Percentiles rank a stretch among this genome's conserved stretches.
Conservation (phyloP, 306 rosid genomes). For the Echinosophora koreensis region DNA sequence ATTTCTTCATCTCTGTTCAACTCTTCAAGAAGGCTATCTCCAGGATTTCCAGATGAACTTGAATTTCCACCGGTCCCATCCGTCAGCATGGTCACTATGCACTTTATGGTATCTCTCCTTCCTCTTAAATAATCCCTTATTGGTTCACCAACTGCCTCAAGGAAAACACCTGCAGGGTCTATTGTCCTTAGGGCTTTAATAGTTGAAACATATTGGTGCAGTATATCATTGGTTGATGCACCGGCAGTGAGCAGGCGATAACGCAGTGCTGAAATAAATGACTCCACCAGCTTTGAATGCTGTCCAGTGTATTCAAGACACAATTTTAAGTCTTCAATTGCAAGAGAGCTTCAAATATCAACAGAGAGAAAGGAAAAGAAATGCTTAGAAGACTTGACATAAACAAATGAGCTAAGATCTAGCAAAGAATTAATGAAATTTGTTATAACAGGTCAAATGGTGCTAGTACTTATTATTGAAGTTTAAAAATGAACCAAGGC, state of each 20-base stretch:
- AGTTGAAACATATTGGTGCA: slow-evolving; percentile 98
- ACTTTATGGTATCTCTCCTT: slow-evolving; percentile 96
- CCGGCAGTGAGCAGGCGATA: slow-evolving; percentile 98
- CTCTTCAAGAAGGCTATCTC: slow-evolving; percentile 99
- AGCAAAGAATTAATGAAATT: slow-evolving; percentile 24
- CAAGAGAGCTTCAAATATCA: slow-evolving; percentile 77
- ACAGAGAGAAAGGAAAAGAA: slow-evolving; percentile 40
- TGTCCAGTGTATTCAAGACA: slow-evolving; percentile 98
- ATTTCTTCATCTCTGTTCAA: slow-evolving; percentile 91
- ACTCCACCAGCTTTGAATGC: slow-evolving; percentile 95
- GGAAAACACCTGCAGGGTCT: slow-evolving; percentile 97
- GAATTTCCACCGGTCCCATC: slow-evolving; percentile 92
- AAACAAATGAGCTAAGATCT: slow-evolving; percentile 39
- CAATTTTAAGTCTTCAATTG: slow-evolving; percentile 89
- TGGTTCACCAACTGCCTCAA: slow-evolving; percentile 98
- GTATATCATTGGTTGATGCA: slow-evolving; percentile 96
- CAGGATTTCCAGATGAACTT: slow-evolving; percentile 83
- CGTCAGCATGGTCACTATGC: slow-evolving; percentile 96
- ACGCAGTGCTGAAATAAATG: slow-evolving; percentile 90
- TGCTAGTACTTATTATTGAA: slow-evolving; percentile 11
- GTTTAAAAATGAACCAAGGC: slow-evolving; percentile 17
- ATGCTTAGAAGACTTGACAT: slow-evolving; percentile 33
- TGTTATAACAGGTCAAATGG: slow-evolving; percentile 2
- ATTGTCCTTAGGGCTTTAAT: slow-evolving; percentile 92
- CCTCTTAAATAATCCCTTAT: slow-evolving; percentile 96